These are phyloP conservation scores for Thraustochytrium striatum DNA, from an alignment of 352 stramenopile genomes.

Conservation along the genomic window DNA sequence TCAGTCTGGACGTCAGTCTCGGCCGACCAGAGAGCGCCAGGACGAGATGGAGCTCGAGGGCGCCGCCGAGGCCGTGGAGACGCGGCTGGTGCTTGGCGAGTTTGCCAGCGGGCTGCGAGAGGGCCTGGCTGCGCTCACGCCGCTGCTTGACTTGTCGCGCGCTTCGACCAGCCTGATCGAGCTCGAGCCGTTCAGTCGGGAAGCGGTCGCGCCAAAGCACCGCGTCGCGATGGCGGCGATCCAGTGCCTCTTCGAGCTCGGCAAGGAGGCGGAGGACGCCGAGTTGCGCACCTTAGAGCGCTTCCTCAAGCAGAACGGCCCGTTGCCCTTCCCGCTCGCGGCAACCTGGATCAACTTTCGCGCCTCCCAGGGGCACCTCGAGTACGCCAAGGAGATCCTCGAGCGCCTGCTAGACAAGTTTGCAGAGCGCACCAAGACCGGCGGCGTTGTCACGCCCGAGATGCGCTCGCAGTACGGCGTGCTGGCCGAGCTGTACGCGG, in stretches of 20 bases:
- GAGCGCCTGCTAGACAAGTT: constrained; percentile 30
- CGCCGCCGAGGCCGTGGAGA: neutral
- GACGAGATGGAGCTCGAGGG: neutral
- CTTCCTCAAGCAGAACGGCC: constrained; percentile 27
- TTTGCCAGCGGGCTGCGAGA: neutral
- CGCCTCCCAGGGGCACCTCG: neutral
- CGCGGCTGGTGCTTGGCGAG: neutral
- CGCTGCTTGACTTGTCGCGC: neutral
- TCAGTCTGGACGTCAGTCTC: no score
- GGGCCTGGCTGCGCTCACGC: neutral
- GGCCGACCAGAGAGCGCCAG: no score
- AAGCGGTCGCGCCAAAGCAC: neutral
- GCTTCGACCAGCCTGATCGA: constrained; percentile 9
- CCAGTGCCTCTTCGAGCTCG: constrained; percentile 27
- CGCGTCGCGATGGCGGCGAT: constrained; percentile 5
- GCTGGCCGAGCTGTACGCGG: constrained; percentile 9
- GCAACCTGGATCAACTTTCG: constrained; percentile 20
- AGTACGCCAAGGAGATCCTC: constrained; percentile 28
- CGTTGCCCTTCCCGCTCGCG: constrained; percentile 35
- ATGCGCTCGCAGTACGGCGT: constrained; percentile 24
- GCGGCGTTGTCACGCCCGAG: constrained; percentile 16
- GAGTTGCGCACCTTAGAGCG: constrained; percentile 14
- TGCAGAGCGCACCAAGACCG: constrained; percentile 18
- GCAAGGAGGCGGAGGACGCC: neutral
- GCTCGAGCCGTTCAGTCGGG: constrained; percentile 15